A percentile compares a stretch with the other conserved stretches of the same genome.
phyloP scores from a whole-genome alignment of 1,139 yeast genomes.

The Meyerozyma athensensis region DNA sequence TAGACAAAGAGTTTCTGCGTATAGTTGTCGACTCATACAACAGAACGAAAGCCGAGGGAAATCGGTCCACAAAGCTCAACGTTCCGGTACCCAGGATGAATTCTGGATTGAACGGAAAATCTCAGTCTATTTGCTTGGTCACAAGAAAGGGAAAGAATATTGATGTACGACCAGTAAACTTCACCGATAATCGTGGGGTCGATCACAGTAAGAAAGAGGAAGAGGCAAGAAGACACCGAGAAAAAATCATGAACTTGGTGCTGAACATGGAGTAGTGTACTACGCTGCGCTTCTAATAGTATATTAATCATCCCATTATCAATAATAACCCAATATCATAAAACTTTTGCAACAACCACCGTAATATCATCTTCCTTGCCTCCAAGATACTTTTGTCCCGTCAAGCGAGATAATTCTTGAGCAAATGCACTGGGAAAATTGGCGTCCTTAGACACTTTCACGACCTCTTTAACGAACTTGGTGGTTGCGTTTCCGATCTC shows the following conservation, averaged over 20 bases:
- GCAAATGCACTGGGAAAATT: constrained; percentile 83
- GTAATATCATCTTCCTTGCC: constrained; percentile 97
- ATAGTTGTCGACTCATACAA: constrained; percentile 48
- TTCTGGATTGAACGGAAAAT: constrained; percentile 7
- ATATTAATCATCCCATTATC: background rate
- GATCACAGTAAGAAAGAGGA: constrained; percentile 33
- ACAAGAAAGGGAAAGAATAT: constrained; percentile 48
- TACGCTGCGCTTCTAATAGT: background rate
- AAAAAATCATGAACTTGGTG: constrained; percentile 40
- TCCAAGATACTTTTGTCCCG: constrained; percentile 73
- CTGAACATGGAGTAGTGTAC: constrained; percentile 26
- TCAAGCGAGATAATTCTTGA: constrained; percentile 64
- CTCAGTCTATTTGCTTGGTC: constrained; percentile 24
- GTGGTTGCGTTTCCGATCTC: constrained; percentile 34
- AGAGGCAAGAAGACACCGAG: constrained; percentile 31
- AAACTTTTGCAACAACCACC: constrained; percentile 61
- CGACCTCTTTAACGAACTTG: constrained; percentile 65
- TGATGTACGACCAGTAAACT: constrained; percentile 36
- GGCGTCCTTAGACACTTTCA: constrained; percentile 64
- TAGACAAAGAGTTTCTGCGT: constrained; percentile 51
- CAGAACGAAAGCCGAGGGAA: constrained; percentile 19
- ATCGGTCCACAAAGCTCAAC: constrained; percentile 13
- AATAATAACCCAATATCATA: background rate
- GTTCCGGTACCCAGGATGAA: constrained; percentile 17
- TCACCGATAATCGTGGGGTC: constrained; percentile 48